These are phyloP conservation scores for Tolypocladium tundrense DNA, from an alignment of 2,329 filamentous ascomycete genomes.

Conservation along the genomic window DNA sequence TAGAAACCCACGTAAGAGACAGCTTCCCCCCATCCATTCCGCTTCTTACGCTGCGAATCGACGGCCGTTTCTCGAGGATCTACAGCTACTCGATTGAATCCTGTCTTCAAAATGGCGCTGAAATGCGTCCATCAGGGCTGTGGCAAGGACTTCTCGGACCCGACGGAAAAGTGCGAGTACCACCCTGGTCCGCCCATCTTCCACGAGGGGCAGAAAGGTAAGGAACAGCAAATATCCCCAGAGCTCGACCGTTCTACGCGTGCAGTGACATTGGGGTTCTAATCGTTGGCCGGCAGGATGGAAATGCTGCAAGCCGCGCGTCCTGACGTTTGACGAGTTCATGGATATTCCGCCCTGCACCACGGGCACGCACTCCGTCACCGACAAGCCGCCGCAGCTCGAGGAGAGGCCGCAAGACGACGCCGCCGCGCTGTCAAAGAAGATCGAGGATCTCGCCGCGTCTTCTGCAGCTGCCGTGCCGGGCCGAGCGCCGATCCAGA, in stretches of 20 bases:
- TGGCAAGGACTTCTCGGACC: slow-evolving; percentile 75
- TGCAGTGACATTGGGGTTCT: not conserved
- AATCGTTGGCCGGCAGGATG: slow-evolving; percentile 51
- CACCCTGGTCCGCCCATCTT: slow-evolving; percentile 92
- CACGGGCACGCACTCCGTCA: slow-evolving; percentile 81
- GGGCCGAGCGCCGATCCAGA: slow-evolving; percentile 26
- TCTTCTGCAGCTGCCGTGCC: slow-evolving; percentile 23
- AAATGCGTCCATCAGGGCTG: slow-evolving; percentile 98
- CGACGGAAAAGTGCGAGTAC: slow-evolving; percentile 77
- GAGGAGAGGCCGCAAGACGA: slow-evolving; percentile 45
- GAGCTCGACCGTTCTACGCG: not conserved
- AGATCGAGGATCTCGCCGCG: slow-evolving; percentile 41
- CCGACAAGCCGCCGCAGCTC: slow-evolving; percentile 56
- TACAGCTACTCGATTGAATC: not conserved
- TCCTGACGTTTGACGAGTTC: slow-evolving; percentile 97
- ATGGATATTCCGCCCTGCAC: slow-evolving; percentile 88
- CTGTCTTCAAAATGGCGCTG: slow-evolving; percentile 45
- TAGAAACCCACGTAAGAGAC: not conserved
- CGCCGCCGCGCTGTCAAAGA: slow-evolving; percentile 28
- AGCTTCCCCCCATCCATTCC: slow-evolving; percentile 1
- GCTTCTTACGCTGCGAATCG: not conserved
- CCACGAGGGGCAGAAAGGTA: slow-evolving; percentile 98
- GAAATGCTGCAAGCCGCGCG: slow-evolving; percentile 97
- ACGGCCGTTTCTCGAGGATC: not conserved
- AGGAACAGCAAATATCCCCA: not conserved